A percentile compares a stretch with the other conserved stretches of the same genome.
phyloP scores from a whole-genome alignment of 2,329 filamentous ascomycete species.

The Exophiala sp. region DNA sequence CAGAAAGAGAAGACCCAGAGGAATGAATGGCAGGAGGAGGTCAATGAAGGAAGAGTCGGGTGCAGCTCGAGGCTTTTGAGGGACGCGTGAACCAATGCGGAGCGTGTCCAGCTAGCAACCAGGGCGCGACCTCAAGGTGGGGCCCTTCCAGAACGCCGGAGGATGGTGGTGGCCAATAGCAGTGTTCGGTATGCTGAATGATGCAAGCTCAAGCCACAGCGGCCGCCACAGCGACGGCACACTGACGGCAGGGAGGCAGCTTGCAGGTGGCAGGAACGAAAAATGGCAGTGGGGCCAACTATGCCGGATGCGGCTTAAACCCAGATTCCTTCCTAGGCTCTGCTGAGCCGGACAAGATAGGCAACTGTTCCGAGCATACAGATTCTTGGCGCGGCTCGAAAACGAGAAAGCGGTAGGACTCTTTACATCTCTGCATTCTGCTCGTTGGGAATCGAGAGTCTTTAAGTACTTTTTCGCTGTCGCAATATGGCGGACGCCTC shows the following conservation, averaged over 20 bases:
- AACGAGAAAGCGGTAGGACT: constrained; percentile 3
- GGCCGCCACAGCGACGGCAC: neutral
- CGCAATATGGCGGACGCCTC: constrained; percentile 55
- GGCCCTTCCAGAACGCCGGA: neutral
- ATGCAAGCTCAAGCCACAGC: constrained; percentile 3
- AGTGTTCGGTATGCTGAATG: too few relatives aligned
- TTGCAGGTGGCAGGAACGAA: neutral
- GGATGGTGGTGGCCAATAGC: too few relatives aligned
- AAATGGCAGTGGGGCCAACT: neutral
- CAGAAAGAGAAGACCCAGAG: neutral
- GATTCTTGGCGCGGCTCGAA: constrained; percentile 10
- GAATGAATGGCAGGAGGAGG: constrained; percentile 2
- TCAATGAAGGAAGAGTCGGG: constrained; percentile 6
- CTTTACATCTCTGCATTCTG: constrained; percentile 10
- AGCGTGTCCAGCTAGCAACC: constrained; percentile 1
- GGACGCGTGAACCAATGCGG: constrained; percentile 7
- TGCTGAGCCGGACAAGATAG: neutral
- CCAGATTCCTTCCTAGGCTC: neutral
- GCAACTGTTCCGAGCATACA: constrained; percentile 16
- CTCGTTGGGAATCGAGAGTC: constrained; percentile 18
- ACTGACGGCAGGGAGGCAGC: neutral
- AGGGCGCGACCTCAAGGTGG: constrained; percentile 1
- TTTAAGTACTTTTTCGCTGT: constrained; percentile 23
- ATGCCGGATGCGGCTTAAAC: neutral
- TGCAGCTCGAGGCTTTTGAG: constrained; percentile 1